These are phyloP conservation scores for Skeletonema menzelii DNA, from an alignment of 108 stramenopile species.

Conservation along the genomic window DNA sequence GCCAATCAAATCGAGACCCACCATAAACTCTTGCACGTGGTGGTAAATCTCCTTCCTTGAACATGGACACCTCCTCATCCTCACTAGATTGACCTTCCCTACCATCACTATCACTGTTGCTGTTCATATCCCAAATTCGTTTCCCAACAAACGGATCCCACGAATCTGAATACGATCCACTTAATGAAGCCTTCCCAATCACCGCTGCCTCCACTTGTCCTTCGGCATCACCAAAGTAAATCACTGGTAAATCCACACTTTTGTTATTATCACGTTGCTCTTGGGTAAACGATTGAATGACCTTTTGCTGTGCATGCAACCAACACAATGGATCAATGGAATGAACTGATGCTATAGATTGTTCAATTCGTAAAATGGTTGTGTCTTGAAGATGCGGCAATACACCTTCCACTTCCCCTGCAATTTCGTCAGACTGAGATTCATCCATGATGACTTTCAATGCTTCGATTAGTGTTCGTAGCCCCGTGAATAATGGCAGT, in stretches of 20 bases:
- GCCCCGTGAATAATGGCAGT: constrained; percentile 21
- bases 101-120: neutral
- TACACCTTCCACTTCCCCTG: neutral
- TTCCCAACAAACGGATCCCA: constrained; percentile 53
- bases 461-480: constrained; percentile 2
- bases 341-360: constrained; percentile 49
- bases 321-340: constrained; percentile 67
- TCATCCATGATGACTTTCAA: neutral
- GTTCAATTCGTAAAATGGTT: constrained; percentile 51
- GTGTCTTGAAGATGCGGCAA: constrained; percentile 15
- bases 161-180: constrained; percentile 31
- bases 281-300: constrained; percentile 9
- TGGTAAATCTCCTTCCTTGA: constrained; percentile 47
- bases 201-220: constrained; percentile 62
- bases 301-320: constrained; percentile 57
- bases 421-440: neutral
- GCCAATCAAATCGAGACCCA: constrained; percentile 70
- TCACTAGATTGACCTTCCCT: neutral
- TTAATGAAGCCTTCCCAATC: constrained; percentile 30
- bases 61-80: constrained; percentile 12
- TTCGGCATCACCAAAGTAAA: constrained; percentile 67
- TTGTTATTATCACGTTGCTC: neutral
- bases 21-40: constrained; percentile 58
- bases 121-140: constrained; percentile 43
- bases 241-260: constrained; percentile 16